phyloP scores from a whole-genome alignment of 306 rosid genomes.

The Pachyrhizus erosus region DNA sequence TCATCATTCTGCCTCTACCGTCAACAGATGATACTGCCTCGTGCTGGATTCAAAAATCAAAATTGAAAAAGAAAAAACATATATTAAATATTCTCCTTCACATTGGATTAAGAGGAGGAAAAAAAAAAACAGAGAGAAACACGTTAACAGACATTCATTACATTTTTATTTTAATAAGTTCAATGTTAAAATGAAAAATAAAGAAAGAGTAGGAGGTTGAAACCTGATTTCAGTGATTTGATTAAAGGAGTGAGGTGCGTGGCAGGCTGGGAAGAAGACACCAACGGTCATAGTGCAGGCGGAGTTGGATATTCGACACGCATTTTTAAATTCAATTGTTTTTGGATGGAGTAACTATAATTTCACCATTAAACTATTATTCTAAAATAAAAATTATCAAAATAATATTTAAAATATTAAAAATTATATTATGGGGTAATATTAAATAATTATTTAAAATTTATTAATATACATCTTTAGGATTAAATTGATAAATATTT shows the following conservation, averaged over 20 bases:
- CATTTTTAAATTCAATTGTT: too few relatives aligned
- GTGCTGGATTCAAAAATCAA: neutral
- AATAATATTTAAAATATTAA: too few relatives aligned
- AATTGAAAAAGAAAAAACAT: neutral
- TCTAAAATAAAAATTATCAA: too few relatives aligned
- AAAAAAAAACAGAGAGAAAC: neutral
- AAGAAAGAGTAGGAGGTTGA: neutral
- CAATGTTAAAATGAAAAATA: neutral
- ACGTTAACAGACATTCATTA: neutral
- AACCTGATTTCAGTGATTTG: neutral
- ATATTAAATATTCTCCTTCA: neutral
- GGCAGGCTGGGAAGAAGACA: neutral
- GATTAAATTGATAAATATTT: too few relatives aligned
- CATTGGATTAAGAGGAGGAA: too few relatives aligned
- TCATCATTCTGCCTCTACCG: slow-evolving; percentile 15
- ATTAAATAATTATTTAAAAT: too few relatives aligned
- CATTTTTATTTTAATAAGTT: neutral
- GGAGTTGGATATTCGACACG: too few relatives aligned
- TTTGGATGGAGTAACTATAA: too few relatives aligned
- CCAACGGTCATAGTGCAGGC: neutral
- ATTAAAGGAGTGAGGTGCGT: neutral
- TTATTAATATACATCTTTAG: too few relatives aligned
- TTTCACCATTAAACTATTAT: too few relatives aligned
- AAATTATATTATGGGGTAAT: too few relatives aligned
- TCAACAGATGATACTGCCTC: neutral